Percentiles rank a stretch among this genome's conserved stretches.
These are phyloP conservation scores for Senna tora DNA, from an alignment of 306 rosid species.

Conservation along the genomic window DNA sequence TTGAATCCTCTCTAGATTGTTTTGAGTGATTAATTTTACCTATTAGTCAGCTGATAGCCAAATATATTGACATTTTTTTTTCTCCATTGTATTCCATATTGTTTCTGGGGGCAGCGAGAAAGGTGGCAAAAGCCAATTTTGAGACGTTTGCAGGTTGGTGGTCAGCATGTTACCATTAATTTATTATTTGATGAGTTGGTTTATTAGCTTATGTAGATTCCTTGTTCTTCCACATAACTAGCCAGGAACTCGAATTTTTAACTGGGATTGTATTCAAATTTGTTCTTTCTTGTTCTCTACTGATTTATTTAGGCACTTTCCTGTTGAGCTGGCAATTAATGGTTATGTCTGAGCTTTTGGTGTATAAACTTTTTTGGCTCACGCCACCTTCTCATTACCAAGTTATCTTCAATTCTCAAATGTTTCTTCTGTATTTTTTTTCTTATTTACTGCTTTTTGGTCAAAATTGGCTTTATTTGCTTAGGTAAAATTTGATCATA, in stretches of 20 bases:
- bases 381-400: background rate
- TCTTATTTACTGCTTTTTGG: background rate
- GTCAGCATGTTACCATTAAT: background rate
- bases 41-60: background rate
- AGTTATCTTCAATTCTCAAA: background rate
- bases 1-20: background rate
- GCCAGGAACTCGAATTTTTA: background rate
- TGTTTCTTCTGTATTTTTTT: background rate
- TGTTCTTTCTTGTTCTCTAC: background rate
- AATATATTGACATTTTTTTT: background rate
- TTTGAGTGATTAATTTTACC: background rate
- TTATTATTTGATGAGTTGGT: background rate
- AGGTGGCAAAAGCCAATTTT: slow-evolving; percentile 38
- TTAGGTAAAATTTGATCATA: background rate
- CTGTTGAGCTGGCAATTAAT: background rate
- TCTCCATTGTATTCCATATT: background rate
- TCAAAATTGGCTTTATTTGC: background rate
- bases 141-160: slow-evolving; percentile 38
- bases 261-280: background rate
- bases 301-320: slow-evolving; percentile 10
- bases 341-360: background rate
- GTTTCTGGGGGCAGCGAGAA: slow-evolving; percentile 24
- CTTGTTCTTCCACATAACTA: background rate
- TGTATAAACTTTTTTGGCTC: background rate
- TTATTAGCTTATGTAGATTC: background rate